These are phyloP conservation scores for Trypanosoma boissoni DNA, from an alignment of 208 protist species.

Conservation along the genomic window DNA sequence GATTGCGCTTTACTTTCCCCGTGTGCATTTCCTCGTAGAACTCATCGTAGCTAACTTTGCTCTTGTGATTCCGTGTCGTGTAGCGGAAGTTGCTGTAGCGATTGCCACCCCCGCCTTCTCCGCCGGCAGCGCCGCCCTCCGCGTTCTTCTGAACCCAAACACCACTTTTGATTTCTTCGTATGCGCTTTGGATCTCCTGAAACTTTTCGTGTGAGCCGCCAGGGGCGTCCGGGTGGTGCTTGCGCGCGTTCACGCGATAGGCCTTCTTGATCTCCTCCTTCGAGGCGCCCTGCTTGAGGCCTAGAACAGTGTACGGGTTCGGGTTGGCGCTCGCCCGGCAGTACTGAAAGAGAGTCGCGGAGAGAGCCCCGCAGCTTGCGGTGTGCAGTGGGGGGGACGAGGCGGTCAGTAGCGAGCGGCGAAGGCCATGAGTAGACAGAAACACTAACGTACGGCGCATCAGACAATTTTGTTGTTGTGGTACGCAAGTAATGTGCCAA, in stretches of 20 bases:
- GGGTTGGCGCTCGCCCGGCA: slow-evolving; percentile 41
- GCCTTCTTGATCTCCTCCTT: slow-evolving; percentile 91
- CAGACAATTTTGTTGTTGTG: slow-evolving; percentile 1
- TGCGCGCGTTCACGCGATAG: slow-evolving; percentile 82
- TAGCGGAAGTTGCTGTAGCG: slow-evolving; percentile 88
- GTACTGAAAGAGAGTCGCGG: slow-evolving; percentile 5
- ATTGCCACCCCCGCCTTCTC: slow-evolving; percentile 48
- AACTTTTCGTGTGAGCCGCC: slow-evolving; percentile 86
- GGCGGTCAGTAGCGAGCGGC: too few relatives aligned
- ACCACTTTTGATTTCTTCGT: slow-evolving; percentile 85
- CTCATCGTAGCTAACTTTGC: slow-evolving; percentile 85
- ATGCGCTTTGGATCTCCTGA: slow-evolving; percentile 88
- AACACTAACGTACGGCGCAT: too few relatives aligned
- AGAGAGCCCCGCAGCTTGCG: slow-evolving; percentile 18
- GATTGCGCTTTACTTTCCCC: slow-evolving; percentile 69
- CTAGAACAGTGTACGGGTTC: slow-evolving; percentile 91
- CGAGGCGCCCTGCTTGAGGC: slow-evolving; percentile 74
- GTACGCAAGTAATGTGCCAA: neutral
- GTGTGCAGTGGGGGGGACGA: slow-evolving; percentile 1
- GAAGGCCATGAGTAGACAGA: too few relatives aligned
- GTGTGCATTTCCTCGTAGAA: slow-evolving; percentile 92
- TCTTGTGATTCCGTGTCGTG: slow-evolving; percentile 77
- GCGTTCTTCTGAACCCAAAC: slow-evolving; percentile 74
- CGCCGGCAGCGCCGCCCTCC: slow-evolving; percentile 29
- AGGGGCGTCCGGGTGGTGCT: slow-evolving; percentile 89